Conservation (phyloP, 2,329 filamentous ascomycete genomes). For the Aspergillus flavus region DNA sequence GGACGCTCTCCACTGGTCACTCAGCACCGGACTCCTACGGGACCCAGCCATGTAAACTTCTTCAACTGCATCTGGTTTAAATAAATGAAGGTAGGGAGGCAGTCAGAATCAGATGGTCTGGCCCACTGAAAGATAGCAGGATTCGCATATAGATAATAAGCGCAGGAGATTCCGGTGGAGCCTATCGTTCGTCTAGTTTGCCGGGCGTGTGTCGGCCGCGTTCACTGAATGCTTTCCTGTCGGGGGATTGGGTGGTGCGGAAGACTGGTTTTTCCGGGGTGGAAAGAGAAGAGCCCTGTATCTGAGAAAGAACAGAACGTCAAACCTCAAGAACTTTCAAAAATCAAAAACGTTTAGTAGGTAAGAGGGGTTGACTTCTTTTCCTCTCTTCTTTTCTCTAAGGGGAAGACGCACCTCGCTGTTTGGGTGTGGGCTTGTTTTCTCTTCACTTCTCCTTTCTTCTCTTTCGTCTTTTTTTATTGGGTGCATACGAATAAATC, state of each 20-base stretch:
- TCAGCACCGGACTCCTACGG: conserved; percentile 53
- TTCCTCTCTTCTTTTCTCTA: background rate
- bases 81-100: conserved; percentile 14
- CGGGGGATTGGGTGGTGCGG: conserved; percentile 30
- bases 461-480: conserved; percentile 4
- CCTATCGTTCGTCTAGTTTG: conserved; percentile 20
- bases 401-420: conserved; percentile 20
- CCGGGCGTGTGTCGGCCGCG: conserved; percentile 30
- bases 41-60: conserved; percentile 52
- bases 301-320: conserved; percentile 15
- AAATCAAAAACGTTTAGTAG: background rate
- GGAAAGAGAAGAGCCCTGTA: conserved; percentile 12
- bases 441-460: conserved; percentile 5
- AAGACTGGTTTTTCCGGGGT: conserved; percentile 36
- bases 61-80: conserved; percentile 46
- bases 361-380: background rate
- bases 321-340: conserved; percentile 1
- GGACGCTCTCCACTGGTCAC: conserved; percentile 53
- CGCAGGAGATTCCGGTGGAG: conserved; percentile 25
- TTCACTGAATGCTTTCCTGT: conserved; percentile 30
- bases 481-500: conserved; percentile 7
- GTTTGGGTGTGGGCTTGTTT: background rate
- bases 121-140: conserved; percentile 16
- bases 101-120: conserved; percentile 15
- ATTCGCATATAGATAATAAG: conserved; percentile 21